Conservation (phyloP, 208 protist species). For the Naegleria lovaniensis region DNA sequence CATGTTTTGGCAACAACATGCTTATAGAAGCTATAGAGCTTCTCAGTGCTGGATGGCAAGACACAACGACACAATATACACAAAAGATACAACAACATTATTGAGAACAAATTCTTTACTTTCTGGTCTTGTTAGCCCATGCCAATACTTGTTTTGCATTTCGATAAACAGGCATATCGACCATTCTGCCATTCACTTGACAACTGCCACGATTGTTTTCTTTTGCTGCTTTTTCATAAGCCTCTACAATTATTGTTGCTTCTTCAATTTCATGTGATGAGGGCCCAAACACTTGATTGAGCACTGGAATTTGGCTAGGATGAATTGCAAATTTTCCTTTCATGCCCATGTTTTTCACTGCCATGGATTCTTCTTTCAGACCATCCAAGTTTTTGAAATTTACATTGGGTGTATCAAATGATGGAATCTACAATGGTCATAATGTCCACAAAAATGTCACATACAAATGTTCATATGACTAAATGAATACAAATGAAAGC, state of each 20-base stretch:
- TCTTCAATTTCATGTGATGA: background rate
- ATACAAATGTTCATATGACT: too few species aligned
- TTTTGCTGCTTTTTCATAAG: background rate
- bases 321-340: constrained; percentile 29
- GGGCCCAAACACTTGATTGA: background rate
- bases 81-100: background rate
- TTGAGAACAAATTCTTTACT: background rate
- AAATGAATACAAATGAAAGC: too few species aligned
- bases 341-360: background rate
- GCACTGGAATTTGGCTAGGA: background rate
- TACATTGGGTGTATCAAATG: constrained; percentile 14
- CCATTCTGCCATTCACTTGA: constrained; percentile 16
- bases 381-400: constrained; percentile 7
- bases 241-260: constrained; percentile 16
- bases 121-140: background rate
- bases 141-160: background rate
- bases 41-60: too few species aligned
- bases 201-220: background rate
- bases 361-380: background rate
- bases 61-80: too few species aligned
- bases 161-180: constrained; percentile 21
- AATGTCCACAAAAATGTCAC: too few species aligned
- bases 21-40: too few species aligned
- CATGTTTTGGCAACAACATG: too few species aligned
- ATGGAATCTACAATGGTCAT: background rate